Evolutionary conservation across 2,329 filamentous ascomycete genomes (phyloP).

Genomic region (Alternaria sp.): DNA sequence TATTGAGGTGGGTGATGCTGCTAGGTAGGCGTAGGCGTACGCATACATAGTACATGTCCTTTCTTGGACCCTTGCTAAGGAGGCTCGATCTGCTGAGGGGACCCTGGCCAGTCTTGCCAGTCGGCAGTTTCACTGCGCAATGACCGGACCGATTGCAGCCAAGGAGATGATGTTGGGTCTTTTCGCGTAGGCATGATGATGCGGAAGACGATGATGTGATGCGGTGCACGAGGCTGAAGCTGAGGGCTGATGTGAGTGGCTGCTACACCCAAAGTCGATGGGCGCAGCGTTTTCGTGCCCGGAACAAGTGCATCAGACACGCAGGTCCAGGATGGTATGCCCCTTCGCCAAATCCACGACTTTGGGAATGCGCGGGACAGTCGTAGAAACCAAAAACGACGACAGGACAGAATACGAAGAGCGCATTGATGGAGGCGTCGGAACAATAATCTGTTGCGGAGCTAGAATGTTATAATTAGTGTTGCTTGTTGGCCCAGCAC

Average conservation of each 20-base stretch:
- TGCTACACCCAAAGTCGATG: background rate
- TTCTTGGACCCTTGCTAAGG: conserved; percentile 7
- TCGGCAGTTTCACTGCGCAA: conserved; percentile 15
- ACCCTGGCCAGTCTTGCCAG: conserved; percentile 2
- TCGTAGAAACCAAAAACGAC: background rate
- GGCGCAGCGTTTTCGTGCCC: conserved; percentile 3
- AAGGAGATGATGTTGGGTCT: background rate
- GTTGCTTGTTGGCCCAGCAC: conserved; percentile 13
- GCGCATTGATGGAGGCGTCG: conserved; percentile 10
- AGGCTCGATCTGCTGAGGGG: conserved; percentile 9
- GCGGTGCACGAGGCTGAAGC: background rate
- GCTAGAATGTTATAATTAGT: conserved; percentile 22
- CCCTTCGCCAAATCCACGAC: background rate
- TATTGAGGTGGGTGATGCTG: background rate
- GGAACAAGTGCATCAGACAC: background rate
- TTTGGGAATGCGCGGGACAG: background rate
- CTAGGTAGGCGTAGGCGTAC: background rate
- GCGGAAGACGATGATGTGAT: background rate
- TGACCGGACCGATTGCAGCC: background rate
- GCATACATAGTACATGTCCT: conserved; percentile 7
- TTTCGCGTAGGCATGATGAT: background rate
- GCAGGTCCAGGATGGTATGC: background rate
- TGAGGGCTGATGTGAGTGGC: conserved; percentile 1
- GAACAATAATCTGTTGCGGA: conserved; percentile 18
- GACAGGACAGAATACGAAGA: background rate